Percentiles rank a stretch among this genome's conserved stretches.
Evolutionary conservation across 495 filamentous ascomycete genomes (phyloP).

Genomic region (Neurospora sp.): DNA sequence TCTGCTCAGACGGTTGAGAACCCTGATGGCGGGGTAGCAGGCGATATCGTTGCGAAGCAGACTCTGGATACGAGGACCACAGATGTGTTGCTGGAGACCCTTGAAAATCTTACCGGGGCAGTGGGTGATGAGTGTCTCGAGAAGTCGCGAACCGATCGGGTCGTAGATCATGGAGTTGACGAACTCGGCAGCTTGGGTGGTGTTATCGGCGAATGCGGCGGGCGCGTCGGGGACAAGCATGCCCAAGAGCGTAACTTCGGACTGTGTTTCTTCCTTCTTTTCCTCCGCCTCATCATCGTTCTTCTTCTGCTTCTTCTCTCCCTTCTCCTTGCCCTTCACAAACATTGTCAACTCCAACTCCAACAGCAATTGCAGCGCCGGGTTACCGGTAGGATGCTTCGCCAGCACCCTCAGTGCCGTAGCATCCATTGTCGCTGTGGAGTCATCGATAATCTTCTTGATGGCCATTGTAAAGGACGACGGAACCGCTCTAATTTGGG

Average conservation of each 20-base stretch:
- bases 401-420: constrained; percentile 70
- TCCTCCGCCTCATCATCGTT: constrained; percentile 12
- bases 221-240: constrained; percentile 35
- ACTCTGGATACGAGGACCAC: constrained; percentile 63
- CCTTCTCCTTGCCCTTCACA: constrained; percentile 45
- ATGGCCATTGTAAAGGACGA: constrained; percentile 63
- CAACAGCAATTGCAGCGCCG: constrained; percentile 75
- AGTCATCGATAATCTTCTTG: constrained; percentile 68
- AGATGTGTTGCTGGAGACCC: constrained; percentile 59
- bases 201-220: constrained; percentile 30
- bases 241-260: constrained; percentile 21
- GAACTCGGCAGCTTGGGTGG: constrained; percentile 45
- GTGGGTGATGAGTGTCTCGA: constrained; percentile 71
- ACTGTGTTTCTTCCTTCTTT: background rate
- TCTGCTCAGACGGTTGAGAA: constrained; percentile 72
- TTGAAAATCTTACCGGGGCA: constrained; percentile 87
- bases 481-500: constrained; percentile 54
- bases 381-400: constrained; percentile 80
- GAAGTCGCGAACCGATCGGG: constrained; percentile 73
- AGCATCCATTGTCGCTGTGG: constrained; percentile 56
- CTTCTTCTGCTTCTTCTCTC: constrained; percentile 15
- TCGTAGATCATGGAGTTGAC: constrained; percentile 83
- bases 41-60: constrained; percentile 83
- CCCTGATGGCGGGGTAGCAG: constrained; percentile 67
- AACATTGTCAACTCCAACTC: constrained; percentile 70